phyloP scores from a whole-genome alignment of 2,329 filamentous ascomycete genomes.

The Ophiocordyceps sinensis region DNA sequence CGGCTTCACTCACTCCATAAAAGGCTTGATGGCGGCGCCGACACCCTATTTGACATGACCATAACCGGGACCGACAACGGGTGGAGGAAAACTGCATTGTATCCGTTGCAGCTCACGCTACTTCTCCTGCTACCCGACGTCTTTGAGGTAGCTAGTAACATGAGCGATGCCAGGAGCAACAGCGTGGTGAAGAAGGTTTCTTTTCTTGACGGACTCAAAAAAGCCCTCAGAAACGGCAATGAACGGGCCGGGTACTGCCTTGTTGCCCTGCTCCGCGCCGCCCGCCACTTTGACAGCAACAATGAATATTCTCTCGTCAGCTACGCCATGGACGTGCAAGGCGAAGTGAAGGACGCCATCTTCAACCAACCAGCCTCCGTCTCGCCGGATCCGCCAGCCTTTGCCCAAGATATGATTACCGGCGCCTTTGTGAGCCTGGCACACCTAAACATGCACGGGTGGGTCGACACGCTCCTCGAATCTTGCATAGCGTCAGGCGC shows the following conservation, averaged over 20 bases:
- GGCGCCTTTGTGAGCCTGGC: conserved; percentile 51
- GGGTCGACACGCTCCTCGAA: conserved; percentile 40
- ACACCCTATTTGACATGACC: conserved; percentile 57
- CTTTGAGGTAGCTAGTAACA: conserved; percentile 54
- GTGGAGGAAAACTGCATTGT: conserved; percentile 39
- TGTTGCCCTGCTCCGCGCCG: conserved; percentile 45
- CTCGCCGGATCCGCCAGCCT: conserved; percentile 24
- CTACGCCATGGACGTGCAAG: conserved; percentile 55
- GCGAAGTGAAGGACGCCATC: conserved; percentile 51
- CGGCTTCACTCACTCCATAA: conserved; percentile 44
- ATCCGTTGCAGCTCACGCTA: conserved; percentile 47
- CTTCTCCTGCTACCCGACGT: conserved; percentile 53
- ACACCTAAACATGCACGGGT: conserved; percentile 45
- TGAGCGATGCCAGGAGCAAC: conserved; percentile 47
- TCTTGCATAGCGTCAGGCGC: conserved; percentile 41
- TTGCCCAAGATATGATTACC: conserved; percentile 51
- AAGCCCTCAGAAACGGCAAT: conserved; percentile 48
- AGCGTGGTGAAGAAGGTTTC: conserved; percentile 51
- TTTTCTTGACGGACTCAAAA: conserved; percentile 49
- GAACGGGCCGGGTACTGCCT: conserved; percentile 54
- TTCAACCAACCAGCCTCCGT: conserved; percentile 32
- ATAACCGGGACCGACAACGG: conserved; percentile 45
- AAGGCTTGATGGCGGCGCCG: conserved; percentile 49
- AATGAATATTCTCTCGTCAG: conserved; percentile 50
- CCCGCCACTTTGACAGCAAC: conserved; percentile 48